These are phyloP conservation scores for Hypoxylon sp. DNA, from an alignment of 2,329 filamentous ascomycete species.

Conservation along the genomic window DNA sequence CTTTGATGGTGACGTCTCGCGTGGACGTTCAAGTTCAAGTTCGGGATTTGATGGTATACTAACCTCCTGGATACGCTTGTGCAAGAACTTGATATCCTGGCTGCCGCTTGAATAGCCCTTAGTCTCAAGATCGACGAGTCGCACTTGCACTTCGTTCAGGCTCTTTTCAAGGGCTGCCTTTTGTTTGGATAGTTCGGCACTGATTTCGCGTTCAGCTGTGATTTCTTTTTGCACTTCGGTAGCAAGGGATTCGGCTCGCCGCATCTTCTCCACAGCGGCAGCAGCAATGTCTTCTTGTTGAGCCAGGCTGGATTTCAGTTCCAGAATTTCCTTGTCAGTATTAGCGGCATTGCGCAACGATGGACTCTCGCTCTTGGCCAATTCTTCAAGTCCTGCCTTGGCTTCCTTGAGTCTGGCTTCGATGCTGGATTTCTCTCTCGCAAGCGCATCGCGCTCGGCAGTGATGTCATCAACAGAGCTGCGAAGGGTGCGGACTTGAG, in stretches of 20 bases:
- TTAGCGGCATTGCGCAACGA: conserved; percentile 90
- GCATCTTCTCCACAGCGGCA: conserved; percentile 97
- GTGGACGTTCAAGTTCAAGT: conserved; percentile 26
- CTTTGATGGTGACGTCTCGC: conserved; percentile 22
- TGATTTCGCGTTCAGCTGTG: conserved; percentile 84
- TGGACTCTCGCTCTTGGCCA: conserved; percentile 87
- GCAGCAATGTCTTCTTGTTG: conserved; percentile 94
- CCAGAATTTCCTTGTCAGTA: conserved; percentile 89
- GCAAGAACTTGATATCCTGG: conserved; percentile 94
- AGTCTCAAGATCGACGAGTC: conserved; percentile 93
- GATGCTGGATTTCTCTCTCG: conserved; percentile 91
- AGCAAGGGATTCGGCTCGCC: conserved; percentile 87
- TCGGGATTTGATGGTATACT: conserved; percentile 55
- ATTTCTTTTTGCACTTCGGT: conserved; percentile 96
- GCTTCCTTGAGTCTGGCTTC: conserved; percentile 90
- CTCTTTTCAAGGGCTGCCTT: conserved; percentile 92
- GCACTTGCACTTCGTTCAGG: conserved; percentile 90
- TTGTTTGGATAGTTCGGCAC: conserved; percentile 86
- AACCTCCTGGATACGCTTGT: conserved; percentile 96
- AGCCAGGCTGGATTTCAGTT: conserved; percentile 88
- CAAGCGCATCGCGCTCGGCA: conserved; percentile 85
- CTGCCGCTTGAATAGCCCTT: conserved; percentile 96
- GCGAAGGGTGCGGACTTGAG: conserved; percentile 88
- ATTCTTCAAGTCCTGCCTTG: conserved; percentile 88
- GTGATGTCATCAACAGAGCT: conserved; percentile 88